Base-by-base conservation (phyloP, 805 yeast species). In the Limtongia smithiae region DNA sequence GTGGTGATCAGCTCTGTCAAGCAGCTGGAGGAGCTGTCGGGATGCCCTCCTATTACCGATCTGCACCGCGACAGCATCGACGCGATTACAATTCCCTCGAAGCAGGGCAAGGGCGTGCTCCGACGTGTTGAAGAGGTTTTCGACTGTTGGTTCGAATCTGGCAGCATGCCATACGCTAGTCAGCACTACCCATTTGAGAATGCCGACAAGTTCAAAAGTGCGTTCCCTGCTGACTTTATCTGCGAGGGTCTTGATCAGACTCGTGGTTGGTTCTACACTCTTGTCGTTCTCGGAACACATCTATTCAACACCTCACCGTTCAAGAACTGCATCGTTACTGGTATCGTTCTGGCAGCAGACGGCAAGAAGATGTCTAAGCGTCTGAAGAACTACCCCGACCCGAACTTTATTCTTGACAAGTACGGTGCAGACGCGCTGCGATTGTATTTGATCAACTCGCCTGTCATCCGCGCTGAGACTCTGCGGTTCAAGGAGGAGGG, bases 101-200 rank as follows among this genome's bases (percentile, higher is more conserved):
- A 81, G 64, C 68, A 77, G 65, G 97, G 97, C 61, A 89, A 89
- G 68, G 96, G 97, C 60, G 73, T 66, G 20, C 79, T 93, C 71
- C 84, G 72, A 68, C 85, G 99, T 77, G 78, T 93, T 53, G 97
- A 91, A 67, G 97, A 93, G 71, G 99, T 93, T 40, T 93, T 93
- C 66, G 99, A 93, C 74, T 93, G 99, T 76, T 93, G 99, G 99
- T 93, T 93, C 66, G 99, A 93, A 75, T 88, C 96, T 17, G 99
- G 99, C 60, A 83, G 96, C 44, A 93, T 93, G 99, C 98, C 99
- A 55, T 93, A 84, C 62, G 97, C 97, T 46, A 85, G 95, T 34
- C 83, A 85, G 67, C 99, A 93, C 70, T 93, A 90, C 68, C 99
- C 99, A 59, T 93, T 93, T 68, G 96, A 91, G 72, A 79, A 80